Base-by-base conservation (phyloP, 139 green algal genomes). In the Picochlorum sp. region DNA sequence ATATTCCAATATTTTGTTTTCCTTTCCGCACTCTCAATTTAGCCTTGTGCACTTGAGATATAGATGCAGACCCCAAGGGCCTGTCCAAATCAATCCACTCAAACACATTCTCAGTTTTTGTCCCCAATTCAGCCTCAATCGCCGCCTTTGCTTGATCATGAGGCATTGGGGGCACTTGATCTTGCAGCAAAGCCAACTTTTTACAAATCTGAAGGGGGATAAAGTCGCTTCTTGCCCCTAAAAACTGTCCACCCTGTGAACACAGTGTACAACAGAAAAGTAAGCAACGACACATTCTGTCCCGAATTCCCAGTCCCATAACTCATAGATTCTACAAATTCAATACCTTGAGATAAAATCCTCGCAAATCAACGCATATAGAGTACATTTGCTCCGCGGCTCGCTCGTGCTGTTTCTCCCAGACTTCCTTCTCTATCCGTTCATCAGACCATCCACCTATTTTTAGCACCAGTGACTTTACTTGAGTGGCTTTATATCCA, bases 291-390 rank as follows among this genome's bases (percentile, higher is more conserved):
- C 40, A 20, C 3, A 51, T 44, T 33, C 8, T 54, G 24, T 24
- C 28, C 28, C 24, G 3, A n/a, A n/a, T n/a, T n/a, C n/a, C n/a
- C n/a, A n/a, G n/a, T n/a, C n/a, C n/a, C n/a, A n/a, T n/a, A n/a
- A n/a, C n/a, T n/a, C n/a, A n/a, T n/a, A n/a, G n/a, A n/a, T n/a
- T n/a, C n/a, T n/a, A n/a, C n/a, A n/a, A n/a, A n/a, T n/a, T n/a
- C n/a, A n/a, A n/a, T n/a, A n/a, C n/a, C n/a, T 95, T 95, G 8
- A 94, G 61, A 37, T 94, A 94, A 62, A 95, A 95, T 12, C 87
- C 87, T 1, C 87, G 60, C 43, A 95, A 63, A 24, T 76, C 69
- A 7, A 96, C 68, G 36, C 74, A 85, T n/a, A 96, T 71, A 5
- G 77, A 32, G 52, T 95, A 85, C 80, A 96, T 91, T 30, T 85